Evolutionary conservation across 768 basidiomycete genomes (phyloP).

Genomic region (Russula earlei): DNA sequence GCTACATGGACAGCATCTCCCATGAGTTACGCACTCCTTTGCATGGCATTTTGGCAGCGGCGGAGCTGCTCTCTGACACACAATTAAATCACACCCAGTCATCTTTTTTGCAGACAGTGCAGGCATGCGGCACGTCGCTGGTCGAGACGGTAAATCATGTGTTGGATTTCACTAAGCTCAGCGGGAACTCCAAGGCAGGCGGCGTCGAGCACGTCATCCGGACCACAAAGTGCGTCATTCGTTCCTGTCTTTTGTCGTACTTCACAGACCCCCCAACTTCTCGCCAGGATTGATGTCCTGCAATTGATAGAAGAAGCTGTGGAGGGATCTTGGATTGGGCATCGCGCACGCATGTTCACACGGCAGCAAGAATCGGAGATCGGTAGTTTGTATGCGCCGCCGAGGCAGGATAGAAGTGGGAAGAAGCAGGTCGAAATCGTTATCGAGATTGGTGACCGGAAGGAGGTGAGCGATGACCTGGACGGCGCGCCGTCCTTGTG

Average conservation of each 20-base stretch:
- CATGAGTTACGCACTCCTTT: conserved; percentile 87
- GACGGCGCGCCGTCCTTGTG: not conserved
- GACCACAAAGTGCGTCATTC: conserved; percentile 43
- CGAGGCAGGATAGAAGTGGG: conserved; percentile 40
- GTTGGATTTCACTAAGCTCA: conserved; percentile 90
- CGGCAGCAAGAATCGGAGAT: conserved; percentile 61
- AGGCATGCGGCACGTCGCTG: conserved; percentile 90
- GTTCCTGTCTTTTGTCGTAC: not conserved
- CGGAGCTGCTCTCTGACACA: conserved; percentile 84
- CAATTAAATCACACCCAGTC: conserved; percentile 69
- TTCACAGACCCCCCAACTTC: too few species aligned
- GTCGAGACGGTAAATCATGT: conserved; percentile 97
- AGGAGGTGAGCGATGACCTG: conserved; percentile 42
- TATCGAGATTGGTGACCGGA: conserved; percentile 70
- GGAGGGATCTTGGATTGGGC: conserved; percentile 91
- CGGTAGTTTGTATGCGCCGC: conserved; percentile 87
- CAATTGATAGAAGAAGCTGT: conserved; percentile 82
- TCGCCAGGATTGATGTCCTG: conserved; percentile 55
- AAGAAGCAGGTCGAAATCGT: conserved; percentile 69
- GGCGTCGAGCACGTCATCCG: conserved; percentile 70
- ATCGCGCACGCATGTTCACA: conserved; percentile 67
- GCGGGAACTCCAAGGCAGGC: conserved; percentile 72
- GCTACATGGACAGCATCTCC: conserved; percentile 52
- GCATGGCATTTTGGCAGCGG: conserved; percentile 90
- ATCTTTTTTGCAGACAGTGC: conserved; percentile 87